phyloP scores from a whole-genome alignment of 1,139 yeast species.

The Yamadazyma aaseri region DNA sequence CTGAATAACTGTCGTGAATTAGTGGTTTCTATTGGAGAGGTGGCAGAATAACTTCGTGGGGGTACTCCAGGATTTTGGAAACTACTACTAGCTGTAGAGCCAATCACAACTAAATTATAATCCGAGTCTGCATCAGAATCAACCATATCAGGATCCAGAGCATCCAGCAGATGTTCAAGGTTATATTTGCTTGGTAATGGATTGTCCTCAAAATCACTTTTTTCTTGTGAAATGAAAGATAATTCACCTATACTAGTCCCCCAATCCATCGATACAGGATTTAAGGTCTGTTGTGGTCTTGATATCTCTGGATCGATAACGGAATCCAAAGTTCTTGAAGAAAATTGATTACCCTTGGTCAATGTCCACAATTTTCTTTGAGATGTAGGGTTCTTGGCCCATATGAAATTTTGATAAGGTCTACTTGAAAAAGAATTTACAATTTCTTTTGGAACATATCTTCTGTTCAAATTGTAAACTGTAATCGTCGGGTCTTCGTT shows the following conservation, averaged over 20 bases:
- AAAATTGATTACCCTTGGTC: slow-evolving; percentile 47
- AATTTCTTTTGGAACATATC: slow-evolving; percentile 70
- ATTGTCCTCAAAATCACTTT: slow-evolving; percentile 36
- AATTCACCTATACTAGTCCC: slow-evolving; percentile 45
- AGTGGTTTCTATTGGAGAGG: not conserved
- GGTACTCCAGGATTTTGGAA: not conserved
- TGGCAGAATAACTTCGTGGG: not conserved
- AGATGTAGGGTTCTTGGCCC: slow-evolving; percentile 31
- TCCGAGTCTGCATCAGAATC: slow-evolving; percentile 11
- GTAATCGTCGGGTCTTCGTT: slow-evolving; percentile 75
- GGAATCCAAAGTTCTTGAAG: slow-evolving; percentile 52
- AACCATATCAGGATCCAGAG: slow-evolving; percentile 4
- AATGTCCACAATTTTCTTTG: slow-evolving; percentile 40
- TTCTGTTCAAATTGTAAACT: slow-evolving; percentile 71
- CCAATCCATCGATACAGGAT: slow-evolving; percentile 58
- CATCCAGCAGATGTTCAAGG: slow-evolving; percentile 3
- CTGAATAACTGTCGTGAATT: not conserved
- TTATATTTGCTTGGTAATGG: slow-evolving; percentile 1
- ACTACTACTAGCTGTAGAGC: slow-evolving; percentile 16
- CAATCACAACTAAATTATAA: slow-evolving; percentile 17
- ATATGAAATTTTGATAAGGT: slow-evolving; percentile 43
- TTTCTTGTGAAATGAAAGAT: slow-evolving; percentile 53
- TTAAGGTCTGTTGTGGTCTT: slow-evolving; percentile 52
- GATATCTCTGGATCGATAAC: slow-evolving; percentile 30
- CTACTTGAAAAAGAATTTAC: slow-evolving; percentile 54